Percentiles rank a stretch among this genome's conserved stretches.
These are phyloP conservation scores for Xerocomus brunneocitrinus DNA, from an alignment of 768 basidiomycete genomes.

Conservation along the genomic window DNA sequence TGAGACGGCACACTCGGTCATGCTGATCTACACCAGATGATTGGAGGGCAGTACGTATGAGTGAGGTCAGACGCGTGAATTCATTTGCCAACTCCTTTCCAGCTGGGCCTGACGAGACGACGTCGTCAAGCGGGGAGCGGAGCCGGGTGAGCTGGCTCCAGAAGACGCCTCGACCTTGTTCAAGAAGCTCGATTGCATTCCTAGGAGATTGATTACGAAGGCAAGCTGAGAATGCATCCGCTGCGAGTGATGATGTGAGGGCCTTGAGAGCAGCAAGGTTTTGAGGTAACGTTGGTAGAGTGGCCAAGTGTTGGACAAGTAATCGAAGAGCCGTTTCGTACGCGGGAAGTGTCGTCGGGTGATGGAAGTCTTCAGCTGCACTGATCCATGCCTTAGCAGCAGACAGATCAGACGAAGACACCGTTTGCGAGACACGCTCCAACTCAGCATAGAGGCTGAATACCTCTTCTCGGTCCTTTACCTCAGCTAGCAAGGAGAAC, in stretches of 20 bases:
- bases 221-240: slow-evolving; percentile 10
- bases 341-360: not conserved
- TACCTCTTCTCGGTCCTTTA: not conserved
- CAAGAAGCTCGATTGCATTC: slow-evolving; percentile 10
- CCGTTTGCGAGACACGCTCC: not conserved
- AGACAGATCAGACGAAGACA: not conserved
- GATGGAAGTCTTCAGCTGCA: not conserved
- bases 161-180: slow-evolving; percentile 13
- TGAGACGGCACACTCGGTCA: not conserved
- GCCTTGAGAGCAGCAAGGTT: not conserved
- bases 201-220: slow-evolving; percentile 9
- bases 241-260: slow-evolving; percentile 3
- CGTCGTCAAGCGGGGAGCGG: not conserved
- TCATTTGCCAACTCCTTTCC: not conserved
- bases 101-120: not conserved
- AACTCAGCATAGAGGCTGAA: not conserved
- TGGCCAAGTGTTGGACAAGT: slow-evolving; percentile 2
- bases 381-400: not conserved
- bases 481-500: not conserved
- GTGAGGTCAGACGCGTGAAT: slow-evolving; percentile 2
- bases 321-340: slow-evolving; percentile 3
- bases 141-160: slow-evolving; percentile 16
- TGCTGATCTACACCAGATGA: not conserved
- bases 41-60: not conserved
- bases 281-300: not conserved